Base-by-base conservation (phyloP, 2,329 filamentous ascomycete genomes). In the Nemania sp. region DNA sequence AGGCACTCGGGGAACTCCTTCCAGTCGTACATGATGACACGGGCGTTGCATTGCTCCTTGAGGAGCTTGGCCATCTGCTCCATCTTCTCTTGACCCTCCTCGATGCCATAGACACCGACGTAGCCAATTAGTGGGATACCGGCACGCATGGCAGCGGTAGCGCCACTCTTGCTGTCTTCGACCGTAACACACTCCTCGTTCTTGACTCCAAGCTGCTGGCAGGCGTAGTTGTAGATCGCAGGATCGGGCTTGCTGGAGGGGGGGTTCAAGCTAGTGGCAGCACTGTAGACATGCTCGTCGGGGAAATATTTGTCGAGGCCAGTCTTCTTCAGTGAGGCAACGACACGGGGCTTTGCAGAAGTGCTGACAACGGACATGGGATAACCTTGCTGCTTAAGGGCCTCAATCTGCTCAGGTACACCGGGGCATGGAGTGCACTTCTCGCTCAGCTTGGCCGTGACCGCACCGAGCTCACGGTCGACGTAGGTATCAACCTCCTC, bases 241-340 rank as follows among this genome's bases (percentile, higher is more conserved):
- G 89, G 89, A 75, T 91, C 87, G 12, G 89, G 89, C 80, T 92
- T 92, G 71, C 83, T 87, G 53, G 87, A 89, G n/a, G 89, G 89
- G 63, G 81, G 83, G 64, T 80, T 78, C 67, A 92, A 80, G 37
- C 85, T 88, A 47, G 84, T 88, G 59, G 89, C 88, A 55, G 89
- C 89, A 54, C 85, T 89, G 80, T 88, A 92, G 73, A 92, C 82
- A 69, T 85, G 82, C 72, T 90, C 82, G 45, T 81, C 74, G 32
- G 81, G 79, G 78, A 92, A 91, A 80, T 84, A 91, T 73, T 87
- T 83, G 73, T 86, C 86, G 69, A 90, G 86, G 67, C 81, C 83
- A 63, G 85, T 84, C 76, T 90, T 90, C 76, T 86, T 80, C 70
- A 92, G 81, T 32, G 84, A 87, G 51, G 89, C 89, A 47, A 83